These are phyloP conservation scores for Trichoderma reesei DNA, from an alignment of 495 filamentous ascomycete genomes.

Conservation along the genomic window DNA sequence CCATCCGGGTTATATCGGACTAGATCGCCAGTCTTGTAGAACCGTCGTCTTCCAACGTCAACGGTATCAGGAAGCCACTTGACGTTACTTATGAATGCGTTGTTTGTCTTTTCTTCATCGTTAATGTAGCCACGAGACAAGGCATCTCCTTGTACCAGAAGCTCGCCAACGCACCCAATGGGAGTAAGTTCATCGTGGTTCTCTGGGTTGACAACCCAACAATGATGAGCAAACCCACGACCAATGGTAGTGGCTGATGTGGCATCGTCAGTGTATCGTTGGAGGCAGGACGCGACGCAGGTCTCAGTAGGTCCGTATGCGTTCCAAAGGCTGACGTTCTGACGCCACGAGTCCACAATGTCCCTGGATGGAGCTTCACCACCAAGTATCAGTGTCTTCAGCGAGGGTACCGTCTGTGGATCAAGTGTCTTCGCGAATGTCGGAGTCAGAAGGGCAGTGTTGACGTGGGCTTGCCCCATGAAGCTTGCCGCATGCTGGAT, in stretches of 20 bases:
- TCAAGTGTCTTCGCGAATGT: conserved; percentile 31
- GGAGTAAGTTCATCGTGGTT: conserved; percentile 26
- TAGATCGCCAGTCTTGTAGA: conserved; percentile 62
- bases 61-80: not conserved
- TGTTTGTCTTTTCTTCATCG: not conserved
- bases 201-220: conserved; percentile 28
- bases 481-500: not conserved
- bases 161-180: conserved; percentile 38
- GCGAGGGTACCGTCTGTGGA: conserved; percentile 27
- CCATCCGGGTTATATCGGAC: conserved; percentile 49
- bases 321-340: conserved; percentile 16
- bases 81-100: not conserved
- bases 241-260: conserved; percentile 22
- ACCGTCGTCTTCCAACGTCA: conserved; percentile 16
- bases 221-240: conserved; percentile 26
- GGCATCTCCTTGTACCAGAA: conserved; percentile 24
- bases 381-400: conserved; percentile 29
- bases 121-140: conserved; percentile 32
- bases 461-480: not conserved
- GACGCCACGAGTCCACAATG: conserved; percentile 15
- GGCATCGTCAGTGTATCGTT: conserved; percentile 14
- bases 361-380: conserved; percentile 21
- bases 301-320: conserved; percentile 38
- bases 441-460: not conserved
- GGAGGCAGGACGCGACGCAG: not conserved